Base-by-base conservation (phyloP, 371 early-diverging fungal species). In the Lichtheimia hyalospora region DNA sequence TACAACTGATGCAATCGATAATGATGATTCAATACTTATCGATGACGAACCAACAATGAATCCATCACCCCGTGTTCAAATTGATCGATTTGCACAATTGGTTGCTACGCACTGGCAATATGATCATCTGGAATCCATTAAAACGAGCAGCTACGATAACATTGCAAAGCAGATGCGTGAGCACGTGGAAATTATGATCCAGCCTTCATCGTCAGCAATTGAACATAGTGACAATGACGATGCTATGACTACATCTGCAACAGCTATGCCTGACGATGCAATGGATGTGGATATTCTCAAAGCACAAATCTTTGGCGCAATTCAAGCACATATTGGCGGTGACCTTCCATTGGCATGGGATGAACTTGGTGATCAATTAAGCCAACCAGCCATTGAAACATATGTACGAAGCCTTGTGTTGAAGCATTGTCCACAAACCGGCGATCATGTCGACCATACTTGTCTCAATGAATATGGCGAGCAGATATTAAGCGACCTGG, bases 81-180 rank as follows among this genome's bases (percentile, higher is more conserved):
- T 71, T 7, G 77, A 77, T 43, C 71, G 63, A 13, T 66, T 77
- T 61, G 67, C 72, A n/a, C 72, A 77, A 34, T 68, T 71, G 10
- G 18, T 77, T 40, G 61, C 77, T 2, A 74, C 74, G 12, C 77
- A 77, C 27, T 73, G 74, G 74, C 71, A 74, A 25, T 77, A 69
- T 58, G 77, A 77, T 44, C 77, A 77, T 59, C 49, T 77, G 14
- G 77, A 77, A 25, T 53, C 70, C 5, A 71, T 77, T 23, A 58
- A 63, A n/a, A 55, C 71, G 12, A 59, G 60, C 3, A 71, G 66
- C 0, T 73, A 71, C 51, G 61, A 64, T 50, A 52, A 62, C 4
- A 77, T 74, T 5, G 66, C 72, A 15, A 52, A 64, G 34, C 60
- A 66, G 49, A 61, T 77, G 27, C 69, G 73, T 62, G 52, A 62